Base-by-base conservation (phyloP, 2,329 filamentous ascomycete species). In the Fusarium tupiense region DNA sequence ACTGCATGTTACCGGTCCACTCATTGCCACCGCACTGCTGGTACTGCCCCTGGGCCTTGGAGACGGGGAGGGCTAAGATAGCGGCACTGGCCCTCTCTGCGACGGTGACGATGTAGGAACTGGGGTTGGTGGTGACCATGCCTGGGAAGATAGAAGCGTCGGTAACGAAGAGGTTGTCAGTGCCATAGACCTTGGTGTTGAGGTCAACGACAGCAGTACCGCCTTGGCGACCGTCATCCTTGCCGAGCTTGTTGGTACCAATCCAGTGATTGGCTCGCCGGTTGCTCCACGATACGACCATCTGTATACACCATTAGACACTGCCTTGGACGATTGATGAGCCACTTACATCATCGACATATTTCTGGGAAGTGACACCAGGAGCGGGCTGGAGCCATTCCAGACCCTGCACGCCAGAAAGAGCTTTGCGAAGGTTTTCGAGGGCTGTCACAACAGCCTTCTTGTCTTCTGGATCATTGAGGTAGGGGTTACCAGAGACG, bases 211-310 rank as follows among this genome's bases (percentile, higher is more conserved):
- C 64, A 24, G 64, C 64, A 5, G 41, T 66, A 20, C 64, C 64
- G 5, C 60, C 64, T 37, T 37, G 20, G 19, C 64, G 64, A 43
- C 64, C 64, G 1, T 66, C 64, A 57, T 66, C 64, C 22, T 66
- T 66, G 29, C 64, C 64, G 5, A 66, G 35, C 37, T 66, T 66
- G 24, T 66, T 66, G 20, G 64, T 66, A n/a, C 64, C 64, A 20
- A 64, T 66, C 64, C 64, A 66, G 49, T 66, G 64, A 20, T 66
- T 66, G 22, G 60, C 64, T 8, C 64, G 64, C 17, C 64, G 64
- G n/a, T 66, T 66, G 5, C 64, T 66, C 64, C 64, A 66, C 3
- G 64, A 66, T 9, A 66, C 64, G 8, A 66, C 64, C 64, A 66
- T 66, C 64, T 66, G 24, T 17, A 26, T 1, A 0, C 22, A 20